These are phyloP conservation scores for Epichloe elymi DNA, from an alignment of 2,329 filamentous ascomycete species.

Conservation along the genomic window DNA sequence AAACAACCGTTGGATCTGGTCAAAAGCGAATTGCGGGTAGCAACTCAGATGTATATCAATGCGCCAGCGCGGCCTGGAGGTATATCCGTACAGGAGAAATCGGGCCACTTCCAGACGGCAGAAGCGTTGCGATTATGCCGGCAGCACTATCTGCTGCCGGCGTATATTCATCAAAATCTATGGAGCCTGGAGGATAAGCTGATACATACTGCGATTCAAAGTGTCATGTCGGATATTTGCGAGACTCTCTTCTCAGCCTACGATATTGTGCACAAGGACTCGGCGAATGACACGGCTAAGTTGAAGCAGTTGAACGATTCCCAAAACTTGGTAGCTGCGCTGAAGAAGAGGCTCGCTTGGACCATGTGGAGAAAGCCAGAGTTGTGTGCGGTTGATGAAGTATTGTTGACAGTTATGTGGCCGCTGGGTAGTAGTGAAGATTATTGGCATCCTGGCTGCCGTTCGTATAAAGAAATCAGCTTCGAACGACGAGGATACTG, in stretches of 20 bases:
- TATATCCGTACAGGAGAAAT: not conserved
- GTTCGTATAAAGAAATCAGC: slow-evolving; percentile 14
- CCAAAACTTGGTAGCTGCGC: not conserved
- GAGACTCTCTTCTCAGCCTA: slow-evolving; percentile 11
- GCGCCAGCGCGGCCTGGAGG: slow-evolving; percentile 17
- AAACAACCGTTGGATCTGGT: slow-evolving; percentile 18
- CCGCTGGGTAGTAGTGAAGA: slow-evolving; percentile 42
- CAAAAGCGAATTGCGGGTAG: slow-evolving; percentile 13
- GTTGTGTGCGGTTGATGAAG: slow-evolving; percentile 37
- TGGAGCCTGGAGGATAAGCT: slow-evolving; percentile 30
- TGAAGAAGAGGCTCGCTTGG: slow-evolving; percentile 44
- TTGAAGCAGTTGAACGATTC: not conserved
- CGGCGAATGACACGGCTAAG: too few species aligned
- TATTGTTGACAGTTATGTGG: slow-evolving; percentile 53
- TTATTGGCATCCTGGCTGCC: slow-evolving; percentile 27
- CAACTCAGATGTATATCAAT: slow-evolving; percentile 20
- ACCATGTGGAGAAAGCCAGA: slow-evolving; percentile 44
- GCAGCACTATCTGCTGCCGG: slow-evolving; percentile 27
- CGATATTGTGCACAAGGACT: not conserved
- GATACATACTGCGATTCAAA: slow-evolving; percentile 29
- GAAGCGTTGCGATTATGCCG: slow-evolving; percentile 30
- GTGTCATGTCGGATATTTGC: slow-evolving; percentile 28
- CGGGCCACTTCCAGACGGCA: slow-evolving; percentile 21
- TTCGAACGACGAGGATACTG: slow-evolving; percentile 12
- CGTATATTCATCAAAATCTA: slow-evolving; percentile 8